Conservation (phyloP, 345 rosid species). For the Anacardium occidentale region DNA sequence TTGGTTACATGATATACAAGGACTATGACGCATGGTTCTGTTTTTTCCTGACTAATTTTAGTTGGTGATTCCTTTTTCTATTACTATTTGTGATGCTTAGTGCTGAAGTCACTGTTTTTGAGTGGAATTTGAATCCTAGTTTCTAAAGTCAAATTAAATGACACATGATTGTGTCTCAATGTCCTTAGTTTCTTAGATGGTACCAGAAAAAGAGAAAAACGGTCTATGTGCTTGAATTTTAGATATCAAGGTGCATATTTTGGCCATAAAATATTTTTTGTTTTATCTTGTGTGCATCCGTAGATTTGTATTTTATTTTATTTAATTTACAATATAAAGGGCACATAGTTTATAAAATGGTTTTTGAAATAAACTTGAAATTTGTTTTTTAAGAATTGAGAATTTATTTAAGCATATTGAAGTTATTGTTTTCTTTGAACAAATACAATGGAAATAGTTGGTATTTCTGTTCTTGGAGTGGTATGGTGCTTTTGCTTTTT, state of each 20-base stretch:
- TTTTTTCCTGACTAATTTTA: background rate
- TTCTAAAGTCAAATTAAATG: background rate
- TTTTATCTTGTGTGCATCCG: background rate
- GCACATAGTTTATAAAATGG: background rate
- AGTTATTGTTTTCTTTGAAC: too few relatives aligned
- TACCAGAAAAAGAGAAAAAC: background rate
- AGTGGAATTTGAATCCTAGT: conserved; percentile 4
- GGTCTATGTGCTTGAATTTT: background rate
- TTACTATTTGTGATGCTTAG: background rate
- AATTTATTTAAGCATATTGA: background rate
- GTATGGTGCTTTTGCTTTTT: background rate
- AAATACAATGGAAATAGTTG: background rate
- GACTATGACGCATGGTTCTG: background rate
- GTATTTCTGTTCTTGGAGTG: background rate
- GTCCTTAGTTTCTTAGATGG: background rate
- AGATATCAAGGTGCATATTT: conserved; percentile 1
- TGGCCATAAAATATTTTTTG: background rate
- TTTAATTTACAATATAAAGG: background rate
- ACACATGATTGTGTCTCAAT: background rate
- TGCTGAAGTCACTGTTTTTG: background rate
- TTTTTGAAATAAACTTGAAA: background rate
- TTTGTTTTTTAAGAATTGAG: background rate
- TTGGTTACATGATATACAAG: background rate
- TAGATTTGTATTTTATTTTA: background rate
- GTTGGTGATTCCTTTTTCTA: background rate